Base-by-base conservation (phyloP, 2,329 filamentous ascomycete genomes). In the Cyclaneusma minus region DNA sequence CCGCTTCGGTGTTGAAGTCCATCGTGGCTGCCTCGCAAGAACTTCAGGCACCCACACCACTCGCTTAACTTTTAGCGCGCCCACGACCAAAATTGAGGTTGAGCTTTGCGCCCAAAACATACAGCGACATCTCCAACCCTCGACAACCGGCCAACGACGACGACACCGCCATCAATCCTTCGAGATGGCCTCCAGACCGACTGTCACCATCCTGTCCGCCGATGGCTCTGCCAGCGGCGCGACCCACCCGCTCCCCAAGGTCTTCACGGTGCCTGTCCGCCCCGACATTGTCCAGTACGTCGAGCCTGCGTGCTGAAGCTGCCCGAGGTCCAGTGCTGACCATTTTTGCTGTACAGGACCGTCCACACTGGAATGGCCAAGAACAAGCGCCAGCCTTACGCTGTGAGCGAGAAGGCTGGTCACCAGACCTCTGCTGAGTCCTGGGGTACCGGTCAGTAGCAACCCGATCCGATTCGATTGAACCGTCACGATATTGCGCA, bases 361-460 rank as follows among this genome's bases (percentile, higher is more conserved):
- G 74, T 95, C 52, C 89, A 98, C 78, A 92, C 83, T 53, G 89
- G 89, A 54, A 91, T 98, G 71, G 87, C 87, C 59, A 98, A 98
- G 83, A 98, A 98, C 78, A 94, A 92, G 78, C 80, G 89, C 60
- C 89, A 98, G 68, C 85, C 89, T 49, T 98, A 98, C 63, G 75
- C 89, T 54, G 89, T 98, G 71, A 93, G 84, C 78, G 87, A 95
- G 80, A 98, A 98, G 81, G 89, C 89, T 56, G 89, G 89, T 69
- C 89, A 98, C 69, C 89, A 98, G 71, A 98, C 89, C 58, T 93
- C 83, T 64, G 89, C 89, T 57, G 89, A 98, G 74, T 98, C 91
- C 47, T 98, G 89, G 89, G 87, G 87, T 77, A 95, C 87, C 68
- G 87, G 83, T 91, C 60, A 64, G 79, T 78, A 40, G n/a, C n/a